These are phyloP conservation scores for Ensete glaucum DNA, from an alignment of 176 grass and related monocot genomes.

Conservation along the genomic window DNA sequence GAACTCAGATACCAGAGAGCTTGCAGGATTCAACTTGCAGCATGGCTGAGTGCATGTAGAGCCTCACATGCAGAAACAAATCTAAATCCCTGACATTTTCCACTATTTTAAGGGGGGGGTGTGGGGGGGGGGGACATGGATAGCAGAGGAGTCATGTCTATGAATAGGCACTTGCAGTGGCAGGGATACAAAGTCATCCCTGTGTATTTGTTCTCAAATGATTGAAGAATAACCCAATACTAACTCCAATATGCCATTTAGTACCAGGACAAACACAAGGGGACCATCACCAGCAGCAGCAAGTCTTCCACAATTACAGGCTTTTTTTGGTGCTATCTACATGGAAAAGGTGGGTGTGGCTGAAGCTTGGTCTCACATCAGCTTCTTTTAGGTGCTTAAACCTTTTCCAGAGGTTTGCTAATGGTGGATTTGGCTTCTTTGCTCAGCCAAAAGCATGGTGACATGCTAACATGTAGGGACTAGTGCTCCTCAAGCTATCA, in stretches of 20 bases:
- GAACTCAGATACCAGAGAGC: no score
- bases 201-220: not conserved
- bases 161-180: not conserved
- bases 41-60: not conserved
- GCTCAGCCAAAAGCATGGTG: not conserved
- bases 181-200: no score
- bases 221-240: not conserved
- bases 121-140: not conserved
- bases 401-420: not conserved
- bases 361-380: not conserved
- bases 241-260: not conserved
- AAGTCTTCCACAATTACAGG: slow-evolving; percentile 8
- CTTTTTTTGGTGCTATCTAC: slow-evolving; percentile 6
- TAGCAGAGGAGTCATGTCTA: not conserved
- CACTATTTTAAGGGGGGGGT: not conserved
- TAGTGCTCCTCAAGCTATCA: not conserved
- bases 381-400: not conserved
- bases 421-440: not conserved
- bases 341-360: not conserved
- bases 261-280: no score
- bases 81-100: not conserved
- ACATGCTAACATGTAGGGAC: not conserved
- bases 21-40: not conserved
- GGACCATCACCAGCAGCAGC: not conserved
- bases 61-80: not conserved